A percentile compares a stretch with the other conserved stretches of the same genome.
Conservation (phyloP, 2,329 filamentous ascomycete genomes). For the Hypoxylon sp. region DNA sequence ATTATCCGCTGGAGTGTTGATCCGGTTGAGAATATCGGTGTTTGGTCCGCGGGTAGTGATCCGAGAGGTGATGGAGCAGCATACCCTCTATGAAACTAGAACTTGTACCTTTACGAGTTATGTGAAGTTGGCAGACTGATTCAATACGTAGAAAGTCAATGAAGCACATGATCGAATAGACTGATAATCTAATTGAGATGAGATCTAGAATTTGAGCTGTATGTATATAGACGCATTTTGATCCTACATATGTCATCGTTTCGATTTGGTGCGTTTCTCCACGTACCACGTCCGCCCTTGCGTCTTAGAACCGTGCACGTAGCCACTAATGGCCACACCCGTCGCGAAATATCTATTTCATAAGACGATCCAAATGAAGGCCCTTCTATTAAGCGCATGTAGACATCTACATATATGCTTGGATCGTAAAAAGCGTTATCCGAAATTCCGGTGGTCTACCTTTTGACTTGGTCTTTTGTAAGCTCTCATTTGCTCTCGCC, state of each 20-base stretch:
- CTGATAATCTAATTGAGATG: neutral
- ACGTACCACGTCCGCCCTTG: neutral
- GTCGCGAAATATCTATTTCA: neutral
- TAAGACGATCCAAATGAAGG: constrained; percentile 1
- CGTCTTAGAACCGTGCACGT: neutral
- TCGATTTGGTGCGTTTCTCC: neutral
- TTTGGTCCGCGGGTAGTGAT: constrained; percentile 94
- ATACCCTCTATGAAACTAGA: constrained; percentile 63
- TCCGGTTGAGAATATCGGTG: constrained; percentile 72
- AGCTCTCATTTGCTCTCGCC: constrained; percentile 55
- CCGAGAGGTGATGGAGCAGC: constrained; percentile 84
- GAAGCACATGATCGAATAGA: neutral
- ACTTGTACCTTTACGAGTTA: neutral
- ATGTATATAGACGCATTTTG: neutral
- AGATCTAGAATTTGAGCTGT: neutral
- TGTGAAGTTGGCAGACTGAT: too few relatives aligned
- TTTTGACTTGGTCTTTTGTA: constrained; percentile 17
- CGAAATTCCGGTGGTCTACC: constrained; percentile 3
- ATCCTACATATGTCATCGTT: neutral
- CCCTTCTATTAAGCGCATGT: constrained; percentile 21
- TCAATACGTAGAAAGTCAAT: neutral
- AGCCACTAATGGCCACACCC: neutral
- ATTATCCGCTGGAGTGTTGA: constrained; percentile 85
- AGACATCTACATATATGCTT: constrained; percentile 44
- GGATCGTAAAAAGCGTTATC: constrained; percentile 26